Evolutionary conservation across 1,139 yeast genomes (phyloP).

Genomic region (Arxiozyma slooffiae): DNA sequence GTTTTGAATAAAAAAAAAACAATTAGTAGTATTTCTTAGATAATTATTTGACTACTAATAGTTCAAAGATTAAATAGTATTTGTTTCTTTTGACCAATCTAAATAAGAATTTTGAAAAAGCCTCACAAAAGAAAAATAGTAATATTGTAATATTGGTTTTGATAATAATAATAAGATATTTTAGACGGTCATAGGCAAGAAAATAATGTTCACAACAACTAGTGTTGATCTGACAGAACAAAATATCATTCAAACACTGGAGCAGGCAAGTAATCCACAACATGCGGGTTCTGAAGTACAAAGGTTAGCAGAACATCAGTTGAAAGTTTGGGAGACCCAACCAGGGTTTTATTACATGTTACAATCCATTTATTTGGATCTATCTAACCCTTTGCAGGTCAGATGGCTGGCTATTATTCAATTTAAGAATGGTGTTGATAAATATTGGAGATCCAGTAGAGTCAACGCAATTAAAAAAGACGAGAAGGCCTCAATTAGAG

Average conservation of each 20-base stretch:
- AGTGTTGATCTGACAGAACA: slow-evolving; percentile 19
- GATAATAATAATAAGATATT: not conserved
- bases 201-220: slow-evolving; percentile 5
- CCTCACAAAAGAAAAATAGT: not conserved
- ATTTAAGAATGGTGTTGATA: slow-evolving; percentile 78
- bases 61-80: not conserved
- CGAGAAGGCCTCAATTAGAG: slow-evolving; percentile 58
- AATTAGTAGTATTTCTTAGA: not conserved
- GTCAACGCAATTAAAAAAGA: slow-evolving; percentile 47
- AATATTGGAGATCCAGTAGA: slow-evolving; percentile 69
- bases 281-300: slow-evolving; percentile 37
- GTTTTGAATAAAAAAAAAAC: too few relatives aligned
- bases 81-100: not conserved
- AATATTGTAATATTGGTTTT: not conserved
- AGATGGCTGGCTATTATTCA: slow-evolving; percentile 85
- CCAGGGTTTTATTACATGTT: slow-evolving; percentile 52
- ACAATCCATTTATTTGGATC: slow-evolving; percentile 54
- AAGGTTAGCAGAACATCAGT: slow-evolving; percentile 56
- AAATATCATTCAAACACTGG: slow-evolving; percentile 30
- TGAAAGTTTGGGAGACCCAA: slow-evolving; percentile 55
- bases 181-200: not conserved
- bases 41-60: not conserved
- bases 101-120: not conserved
- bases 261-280: slow-evolving; percentile 46
- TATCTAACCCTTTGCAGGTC: slow-evolving; percentile 47